phyloP scores from a whole-genome alignment of 371 early-diverging fungal genomes.

The Rhizopus stolonifer region DNA sequence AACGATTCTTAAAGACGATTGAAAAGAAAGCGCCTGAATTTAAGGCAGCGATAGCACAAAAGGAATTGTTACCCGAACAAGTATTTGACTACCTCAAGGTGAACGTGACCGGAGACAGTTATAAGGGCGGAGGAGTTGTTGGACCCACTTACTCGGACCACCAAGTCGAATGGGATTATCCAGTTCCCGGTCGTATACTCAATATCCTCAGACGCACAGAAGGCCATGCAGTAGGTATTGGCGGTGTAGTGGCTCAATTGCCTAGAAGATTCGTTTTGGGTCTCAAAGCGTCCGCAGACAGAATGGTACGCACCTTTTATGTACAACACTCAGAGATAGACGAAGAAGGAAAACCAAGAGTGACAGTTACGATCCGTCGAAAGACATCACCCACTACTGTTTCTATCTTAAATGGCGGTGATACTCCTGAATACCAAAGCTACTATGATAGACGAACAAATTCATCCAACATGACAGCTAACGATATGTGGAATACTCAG shows the following conservation, averaged over 20 bases:
- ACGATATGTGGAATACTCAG: conserved; percentile 23
- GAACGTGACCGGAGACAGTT: conserved; percentile 9
- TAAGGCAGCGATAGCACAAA: conserved; percentile 43
- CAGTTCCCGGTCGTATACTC: conserved; percentile 72
- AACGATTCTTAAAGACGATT: conserved; percentile 53
- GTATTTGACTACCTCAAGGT: conserved; percentile 33
- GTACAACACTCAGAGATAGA: conserved; percentile 63
- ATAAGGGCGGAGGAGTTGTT: conserved; percentile 18
- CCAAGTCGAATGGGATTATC: conserved; percentile 36
- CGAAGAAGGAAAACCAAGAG: conserved; percentile 59
- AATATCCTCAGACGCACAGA: conserved; percentile 23
- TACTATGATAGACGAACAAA: not conserved
- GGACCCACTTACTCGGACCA: conserved; percentile 43
- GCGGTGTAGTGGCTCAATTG: conserved; percentile 65
- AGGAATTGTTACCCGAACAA: conserved; percentile 37
- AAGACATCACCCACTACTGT: conserved; percentile 17
- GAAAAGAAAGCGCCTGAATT: conserved; percentile 57
- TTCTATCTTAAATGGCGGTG: conserved; percentile 20
- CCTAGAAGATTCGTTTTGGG: conserved; percentile 34
- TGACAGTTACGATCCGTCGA: conserved; percentile 31
- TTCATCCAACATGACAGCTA: conserved; percentile 9
- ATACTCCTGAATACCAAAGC: conserved; percentile 1
- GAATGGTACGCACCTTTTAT: conserved; percentile 58
- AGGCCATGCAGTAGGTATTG: conserved; percentile 64
- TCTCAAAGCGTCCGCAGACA: conserved; percentile 23